phyloP scores from a whole-genome alignment of 2,329 filamentous ascomycete species.

The Shiraia sp. region DNA sequence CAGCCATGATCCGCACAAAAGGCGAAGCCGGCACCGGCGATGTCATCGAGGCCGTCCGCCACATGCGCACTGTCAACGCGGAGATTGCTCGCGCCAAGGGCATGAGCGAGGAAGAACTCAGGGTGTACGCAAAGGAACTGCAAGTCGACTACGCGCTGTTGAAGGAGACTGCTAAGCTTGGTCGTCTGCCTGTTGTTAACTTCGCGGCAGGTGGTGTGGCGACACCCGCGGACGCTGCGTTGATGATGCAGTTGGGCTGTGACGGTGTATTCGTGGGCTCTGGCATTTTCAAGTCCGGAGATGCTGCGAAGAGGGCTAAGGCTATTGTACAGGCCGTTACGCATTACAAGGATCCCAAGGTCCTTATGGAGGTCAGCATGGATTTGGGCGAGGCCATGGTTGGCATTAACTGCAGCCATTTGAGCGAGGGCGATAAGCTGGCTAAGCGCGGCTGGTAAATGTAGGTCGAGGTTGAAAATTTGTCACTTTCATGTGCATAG shows the following conservation, averaged over 20 bases:
- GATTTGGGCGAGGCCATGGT: slow-evolving; percentile 98
- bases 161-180: slow-evolving; percentile 83
- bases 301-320: slow-evolving; percentile 85
- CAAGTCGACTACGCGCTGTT: slow-evolving; percentile 78
- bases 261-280: slow-evolving; percentile 97
- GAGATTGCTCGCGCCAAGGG: slow-evolving; percentile 75
- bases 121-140: slow-evolving; percentile 79
- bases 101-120: slow-evolving; percentile 72
- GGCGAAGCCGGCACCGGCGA: slow-evolving; percentile 97
- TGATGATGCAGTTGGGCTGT: slow-evolving; percentile 99
- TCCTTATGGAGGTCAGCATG: slow-evolving; percentile 83
- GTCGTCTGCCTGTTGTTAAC: slow-evolving; percentile 91
- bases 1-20: slow-evolving; percentile 98
- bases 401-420: slow-evolving; percentile 81
- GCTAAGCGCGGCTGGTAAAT: slow-evolving; percentile 80
- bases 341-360: slow-evolving; percentile 82
- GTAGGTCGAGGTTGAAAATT: not conserved
- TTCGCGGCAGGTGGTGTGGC: slow-evolving; percentile 99
- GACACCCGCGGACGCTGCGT: slow-evolving; percentile 93
- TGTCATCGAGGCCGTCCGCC: slow-evolving; percentile 92
- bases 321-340: slow-evolving; percentile 95
- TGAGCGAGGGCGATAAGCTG: slow-evolving; percentile 80
- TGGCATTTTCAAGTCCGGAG: slow-evolving; percentile 96
- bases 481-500: not conserved
- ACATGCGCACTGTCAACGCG: slow-evolving; percentile 87